Evolutionary conservation across 352 stramenopile genomes (phyloP).

Genomic region (Globisporangium splendens): DNA sequence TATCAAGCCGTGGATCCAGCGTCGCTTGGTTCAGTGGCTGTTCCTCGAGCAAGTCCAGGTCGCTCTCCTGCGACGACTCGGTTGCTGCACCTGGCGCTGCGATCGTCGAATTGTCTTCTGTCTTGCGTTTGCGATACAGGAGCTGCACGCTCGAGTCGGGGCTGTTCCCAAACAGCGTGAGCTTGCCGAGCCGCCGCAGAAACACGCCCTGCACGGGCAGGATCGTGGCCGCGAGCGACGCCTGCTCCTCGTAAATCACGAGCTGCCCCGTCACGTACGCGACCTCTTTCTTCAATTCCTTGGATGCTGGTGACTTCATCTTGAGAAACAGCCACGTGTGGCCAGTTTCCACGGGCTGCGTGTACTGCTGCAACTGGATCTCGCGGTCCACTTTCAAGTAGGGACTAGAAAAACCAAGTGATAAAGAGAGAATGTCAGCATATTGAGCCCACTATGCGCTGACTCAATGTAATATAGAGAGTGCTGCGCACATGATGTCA

Average conservation of each 20-base stretch:
- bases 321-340: slow-evolving; percentile 81
- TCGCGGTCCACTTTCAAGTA: slow-evolving; percentile 71
- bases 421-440: background rate
- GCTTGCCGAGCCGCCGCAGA: slow-evolving; percentile 56
- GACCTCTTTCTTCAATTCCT: slow-evolving; percentile 65
- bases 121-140: slow-evolving; percentile 52
- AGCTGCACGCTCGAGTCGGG: slow-evolving; percentile 77
- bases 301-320: slow-evolving; percentile 69
- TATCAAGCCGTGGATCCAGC: slow-evolving; percentile 39
- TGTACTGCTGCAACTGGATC: slow-evolving; percentile 77
- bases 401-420: slow-evolving; percentile 26
- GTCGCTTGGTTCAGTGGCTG: slow-evolving; percentile 13
- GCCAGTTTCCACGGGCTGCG: slow-evolving; percentile 62
- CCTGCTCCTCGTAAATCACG: slow-evolving; percentile 81
- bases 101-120: slow-evolving; percentile 15
- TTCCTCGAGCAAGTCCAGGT: slow-evolving; percentile 25
- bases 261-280: slow-evolving; percentile 78
- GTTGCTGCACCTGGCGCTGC: slow-evolving; percentile 10
- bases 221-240: slow-evolving; percentile 74
- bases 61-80: slow-evolving; percentile 13
- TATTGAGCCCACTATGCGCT: slow-evolving; percentile 3
- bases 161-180: slow-evolving; percentile 83
- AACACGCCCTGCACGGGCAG: slow-evolving; percentile 83
- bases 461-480: background rate
- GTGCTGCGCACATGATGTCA: slow-evolving; percentile 53